Percentiles rank a stretch among this genome's conserved stretches.
Conservation (phyloP, 1,139 yeast species). For the Geotrichum carabidarum region DNA sequence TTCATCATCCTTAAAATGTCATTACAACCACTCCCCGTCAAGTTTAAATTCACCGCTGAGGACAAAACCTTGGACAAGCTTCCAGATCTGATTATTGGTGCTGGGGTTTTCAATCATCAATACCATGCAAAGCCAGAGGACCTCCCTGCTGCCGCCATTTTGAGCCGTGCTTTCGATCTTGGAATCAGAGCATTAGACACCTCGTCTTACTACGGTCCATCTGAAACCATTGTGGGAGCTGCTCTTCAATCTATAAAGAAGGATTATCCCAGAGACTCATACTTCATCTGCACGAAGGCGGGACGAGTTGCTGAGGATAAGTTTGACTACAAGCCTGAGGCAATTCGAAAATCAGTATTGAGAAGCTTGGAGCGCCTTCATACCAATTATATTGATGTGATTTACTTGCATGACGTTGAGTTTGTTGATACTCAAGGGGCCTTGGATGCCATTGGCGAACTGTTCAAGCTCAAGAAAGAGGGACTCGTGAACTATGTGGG, state of each 20-base stretch:
- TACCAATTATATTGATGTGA: slow-evolving; percentile 68
- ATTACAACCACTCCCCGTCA: slow-evolving; percentile 17
- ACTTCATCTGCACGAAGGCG: slow-evolving; percentile 78
- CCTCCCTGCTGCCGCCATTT: slow-evolving; percentile 53
- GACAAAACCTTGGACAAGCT: slow-evolving; percentile 26
- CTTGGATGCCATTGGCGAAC: slow-evolving; percentile 57
- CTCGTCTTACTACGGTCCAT: slow-evolving; percentile 89
- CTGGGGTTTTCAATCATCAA: slow-evolving; percentile 78
- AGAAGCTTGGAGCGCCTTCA: slow-evolving; percentile 62
- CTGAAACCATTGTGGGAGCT: slow-evolving; percentile 67
- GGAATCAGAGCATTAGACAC: slow-evolving; percentile 84
- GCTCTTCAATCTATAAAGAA: slow-evolving; percentile 48
- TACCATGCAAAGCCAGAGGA: slow-evolving; percentile 62
- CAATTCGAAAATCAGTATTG: slow-evolving; percentile 57
- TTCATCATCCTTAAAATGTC: neutral
- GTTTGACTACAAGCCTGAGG: slow-evolving; percentile 65
- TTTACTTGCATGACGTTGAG: slow-evolving; percentile 86
- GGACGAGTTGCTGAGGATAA: slow-evolving; percentile 66
- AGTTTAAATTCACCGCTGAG: slow-evolving; percentile 12
- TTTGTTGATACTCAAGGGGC: slow-evolving; percentile 57
- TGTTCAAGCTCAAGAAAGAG: slow-evolving; percentile 54
- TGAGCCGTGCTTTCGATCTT: slow-evolving; percentile 53
- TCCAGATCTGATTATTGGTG: slow-evolving; percentile 71
- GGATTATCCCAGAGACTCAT: slow-evolving; percentile 54
- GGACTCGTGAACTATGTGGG: slow-evolving; percentile 69